These are phyloP conservation scores for Fusarium sp. DNA, from an alignment of 2,329 filamentous ascomycete genomes.

Conservation along the genomic window DNA sequence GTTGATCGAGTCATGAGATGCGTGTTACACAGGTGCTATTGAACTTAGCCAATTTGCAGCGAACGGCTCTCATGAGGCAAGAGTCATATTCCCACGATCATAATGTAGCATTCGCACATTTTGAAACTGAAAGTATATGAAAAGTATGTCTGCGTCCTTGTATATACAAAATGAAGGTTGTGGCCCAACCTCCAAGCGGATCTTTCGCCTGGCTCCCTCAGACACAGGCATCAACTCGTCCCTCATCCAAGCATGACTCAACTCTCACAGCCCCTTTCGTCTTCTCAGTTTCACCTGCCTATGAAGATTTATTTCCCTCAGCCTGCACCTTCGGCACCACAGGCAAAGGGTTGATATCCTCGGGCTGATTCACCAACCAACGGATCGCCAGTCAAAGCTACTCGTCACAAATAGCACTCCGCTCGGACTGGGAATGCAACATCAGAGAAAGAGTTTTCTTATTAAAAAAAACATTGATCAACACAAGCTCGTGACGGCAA, in stretches of 20 bases:
- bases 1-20: not conserved
- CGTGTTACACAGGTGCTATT: not conserved
- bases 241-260: conserved; percentile 62
- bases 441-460: not conserved
- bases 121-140: no score
- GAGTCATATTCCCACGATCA: conserved; percentile 68
- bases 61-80: not conserved
- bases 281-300: conserved; percentile 34
- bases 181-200: conserved; percentile 66
- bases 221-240: conserved; percentile 65
- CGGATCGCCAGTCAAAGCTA: conserved; percentile 48
- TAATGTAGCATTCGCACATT: no score
- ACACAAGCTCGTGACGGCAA: not conserved
- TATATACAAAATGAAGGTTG: no score
- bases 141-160: no score
- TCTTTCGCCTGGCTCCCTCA: conserved; percentile 58
- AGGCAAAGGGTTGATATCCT: conserved; percentile 48
- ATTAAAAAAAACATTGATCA: conserved; percentile 3
- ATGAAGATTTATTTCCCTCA: conserved; percentile 36
- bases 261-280: conserved; percentile 54
- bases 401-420: conserved; percentile 37
- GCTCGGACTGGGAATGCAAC: conserved; percentile 5
- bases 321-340: conserved; percentile 49
- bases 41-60: no score
- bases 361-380: conserved; percentile 45